Base-by-base conservation (phyloP, 1,284 basidiomycete species). In the Athelia psychrophila region DNA sequence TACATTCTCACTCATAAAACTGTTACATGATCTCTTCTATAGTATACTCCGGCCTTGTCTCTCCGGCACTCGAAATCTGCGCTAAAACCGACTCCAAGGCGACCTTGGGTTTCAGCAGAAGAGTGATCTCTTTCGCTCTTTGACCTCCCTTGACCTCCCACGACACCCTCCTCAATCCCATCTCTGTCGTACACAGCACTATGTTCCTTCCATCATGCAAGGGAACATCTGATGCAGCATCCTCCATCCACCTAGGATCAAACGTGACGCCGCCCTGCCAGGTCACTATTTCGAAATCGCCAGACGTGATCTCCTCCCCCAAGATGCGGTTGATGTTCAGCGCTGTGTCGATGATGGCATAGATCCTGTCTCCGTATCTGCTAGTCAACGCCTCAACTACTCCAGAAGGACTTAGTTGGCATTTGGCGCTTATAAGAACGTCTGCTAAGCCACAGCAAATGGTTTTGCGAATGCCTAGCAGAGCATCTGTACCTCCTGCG, bases 261-360 rank as follows among this genome's bases (percentile, higher is more conserved):
- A 75, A 83, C 18, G 50, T 56, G 1, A 67, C 61, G 23, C 73
- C 73, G 1, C 71, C 67, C 0, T 60, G 55, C 18, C 71, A 65
- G 38, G 73, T 68, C 33, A 75, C 61, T 30, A 75, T 68, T 63
- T 75, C 69, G 53, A 79, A 53, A 54, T 81, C 80, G 40, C 73
- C 74, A 0, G 77, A 79, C 0, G 76, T 74, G 30, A 83, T 67
- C 19, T 75, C 74, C 58, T 83, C 79, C 1, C 80, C 79, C 24
- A 81, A 72, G 6, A 70, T 74, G 56, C 70, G 72, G 56, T 81
- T 79, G 47, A 84, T 54, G 10, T 68, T 64, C 20, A 76, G 59
- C 0, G 77, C 72, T 50, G 72, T 63, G 24, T 66, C 64, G 35
- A 75, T 67, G 13, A 84, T 68, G 22, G 66, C 65, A 27, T 64